Conservation (phyloP, 2,329 filamentous ascomycete genomes). For the Leptographium lundbergii region DNA sequence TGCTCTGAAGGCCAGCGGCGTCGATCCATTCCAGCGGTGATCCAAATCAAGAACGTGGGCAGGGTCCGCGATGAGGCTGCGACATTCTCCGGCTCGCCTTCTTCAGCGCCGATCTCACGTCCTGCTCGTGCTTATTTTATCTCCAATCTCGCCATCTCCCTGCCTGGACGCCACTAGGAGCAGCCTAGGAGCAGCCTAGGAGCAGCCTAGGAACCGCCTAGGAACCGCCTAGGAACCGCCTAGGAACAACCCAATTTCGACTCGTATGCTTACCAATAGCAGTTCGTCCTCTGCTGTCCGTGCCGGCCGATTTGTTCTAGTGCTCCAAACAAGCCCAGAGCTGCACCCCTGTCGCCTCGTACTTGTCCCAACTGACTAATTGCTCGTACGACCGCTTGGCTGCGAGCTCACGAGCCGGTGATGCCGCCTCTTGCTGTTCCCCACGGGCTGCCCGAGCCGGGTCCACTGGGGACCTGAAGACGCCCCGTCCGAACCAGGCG, state of each 20-base stretch:
- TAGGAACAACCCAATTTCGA: not conserved
- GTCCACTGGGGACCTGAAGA: not conserved
- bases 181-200: no score
- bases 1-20: not conserved
- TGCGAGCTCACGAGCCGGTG: not conserved
- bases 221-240: no score
- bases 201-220: no score
- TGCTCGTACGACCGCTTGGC: not conserved
- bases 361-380: not conserved
- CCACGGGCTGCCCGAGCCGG: constrained; percentile 2
- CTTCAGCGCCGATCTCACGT: not conserved
- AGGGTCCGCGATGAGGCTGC: not conserved
- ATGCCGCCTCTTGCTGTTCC: not conserved
- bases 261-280: not conserved
- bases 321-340: not conserved
- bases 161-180: not conserved
- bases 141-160: not conserved
- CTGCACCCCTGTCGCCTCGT: not conserved
- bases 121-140: not conserved
- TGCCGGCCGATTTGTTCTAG: not conserved
- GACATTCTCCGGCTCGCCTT: not conserved
- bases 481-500: not conserved
- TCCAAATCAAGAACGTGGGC: not conserved
- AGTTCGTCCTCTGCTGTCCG: not conserved
- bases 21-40: no score